Evolutionary conservation across 2,329 filamentous ascomycete genomes (phyloP), one percentile per base, ranked within the genome.

Genomic region (Pseudopithomyces maydicus): DNA sequence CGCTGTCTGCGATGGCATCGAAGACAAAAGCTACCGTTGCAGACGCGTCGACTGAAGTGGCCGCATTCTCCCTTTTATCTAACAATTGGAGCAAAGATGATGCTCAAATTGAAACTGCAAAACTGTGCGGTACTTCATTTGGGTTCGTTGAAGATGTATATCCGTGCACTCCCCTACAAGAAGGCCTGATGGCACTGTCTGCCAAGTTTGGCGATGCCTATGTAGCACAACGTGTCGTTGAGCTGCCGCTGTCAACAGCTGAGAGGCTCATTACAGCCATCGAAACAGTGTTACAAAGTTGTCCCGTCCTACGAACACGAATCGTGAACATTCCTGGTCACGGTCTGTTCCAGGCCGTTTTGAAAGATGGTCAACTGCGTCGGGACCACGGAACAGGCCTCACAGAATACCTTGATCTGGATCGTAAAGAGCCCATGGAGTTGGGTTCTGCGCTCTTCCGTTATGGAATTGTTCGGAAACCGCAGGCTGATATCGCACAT

Each of bases 1-100:
- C 70, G 7, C 68, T 82, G 3, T 67, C 78, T 1, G 77, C 70
- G 0, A 83, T 84, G 81, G 80, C 81, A 54, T 67, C 36, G 39
- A 73, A 60, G 68, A 69, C 61, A 54, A 75, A 60, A 12, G 56
- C 57, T 6, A 19, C 72, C 0, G 59, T 61, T 2, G 53, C 57
- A 11, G 63, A 64, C 12, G 62, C 61, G 1, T 52, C 70, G 0
- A 57, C 44, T 3, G 65, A 73, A 0, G 64, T 75, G 4, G 57
- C 62, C 63, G 43, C 74, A 53, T 73, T 78, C 67, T 67, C 78
- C 53, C 48, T 76, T 19, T 52, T 73, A n/a, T 63, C 52, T 0
- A 36, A 59, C 2, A 62, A 62, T 10, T 72, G 68, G 70, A 53
- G 65, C 8, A 55, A 57, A 1, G 69, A 78, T 1, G 69, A 67